These are phyloP conservation scores for Pisolithus microcarpus DNA, from an alignment of 768 basidiomycete genomes.

Conservation along the genomic window DNA sequence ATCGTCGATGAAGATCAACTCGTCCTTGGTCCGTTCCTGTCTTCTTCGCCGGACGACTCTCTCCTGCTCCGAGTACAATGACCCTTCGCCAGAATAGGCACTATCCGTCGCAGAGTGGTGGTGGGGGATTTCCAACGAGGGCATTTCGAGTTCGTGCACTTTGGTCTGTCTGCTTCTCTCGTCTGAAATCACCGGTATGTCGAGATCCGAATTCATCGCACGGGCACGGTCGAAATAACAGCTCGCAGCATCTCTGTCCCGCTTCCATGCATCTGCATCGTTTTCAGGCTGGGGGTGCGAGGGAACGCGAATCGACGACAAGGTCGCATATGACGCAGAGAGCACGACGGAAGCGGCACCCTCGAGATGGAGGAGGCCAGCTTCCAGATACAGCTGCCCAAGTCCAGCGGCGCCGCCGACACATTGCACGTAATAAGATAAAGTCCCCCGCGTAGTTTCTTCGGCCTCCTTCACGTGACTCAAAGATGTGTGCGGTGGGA, in stretches of 20 bases:
- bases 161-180: constrained; percentile 27
- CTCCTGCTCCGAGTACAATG: constrained; percentile 24
- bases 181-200: constrained; percentile 60
- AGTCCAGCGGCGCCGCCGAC: constrained; percentile 62
- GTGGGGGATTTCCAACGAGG: constrained; percentile 57
- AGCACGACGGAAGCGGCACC: constrained; percentile 68
- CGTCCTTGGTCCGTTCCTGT: constrained; percentile 44
- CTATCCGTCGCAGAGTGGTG: constrained; percentile 21
- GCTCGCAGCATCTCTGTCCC: constrained; percentile 63
- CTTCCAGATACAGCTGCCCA: constrained; percentile 71
- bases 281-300: constrained; percentile 43
- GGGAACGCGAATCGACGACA: constrained; percentile 71
- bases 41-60: constrained; percentile 39
- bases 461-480: constrained; percentile 29
- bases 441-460: constrained; percentile 43
- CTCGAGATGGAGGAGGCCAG: constrained; percentile 75
- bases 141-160: constrained; percentile 13
- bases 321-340: constrained; percentile 65
- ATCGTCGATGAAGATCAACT: constrained; percentile 39
- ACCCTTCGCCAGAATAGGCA: constrained; percentile 21
- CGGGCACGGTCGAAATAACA: constrained; percentile 69
- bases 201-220: constrained; percentile 50
- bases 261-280: constrained; percentile 66
- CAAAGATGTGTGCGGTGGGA: constrained; percentile 48
- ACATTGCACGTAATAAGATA: constrained; percentile 55